A percentile compares a stretch with the other conserved stretches of the same genome.
phyloP scores from a whole-genome alignment of 352 stramenopile genomes.

The Halophytophthora polymorphica region DNA sequence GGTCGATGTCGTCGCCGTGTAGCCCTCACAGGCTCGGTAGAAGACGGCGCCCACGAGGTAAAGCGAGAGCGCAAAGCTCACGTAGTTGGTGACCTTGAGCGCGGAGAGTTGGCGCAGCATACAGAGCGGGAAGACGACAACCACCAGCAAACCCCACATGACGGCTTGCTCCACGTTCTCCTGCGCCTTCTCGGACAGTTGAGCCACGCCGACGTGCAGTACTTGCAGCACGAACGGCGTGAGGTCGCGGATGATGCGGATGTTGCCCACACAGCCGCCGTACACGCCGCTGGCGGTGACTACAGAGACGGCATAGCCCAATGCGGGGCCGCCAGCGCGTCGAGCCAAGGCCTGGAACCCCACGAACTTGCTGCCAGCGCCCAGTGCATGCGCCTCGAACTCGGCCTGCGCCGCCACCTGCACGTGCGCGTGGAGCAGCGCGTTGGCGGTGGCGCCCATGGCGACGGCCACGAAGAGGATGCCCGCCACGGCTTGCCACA shows the following conservation, averaged over 20 bases:
- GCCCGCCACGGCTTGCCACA: conserved; percentile 28
- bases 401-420: conserved; percentile 47
- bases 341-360: conserved; percentile 24
- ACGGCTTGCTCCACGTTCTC: conserved; percentile 26
- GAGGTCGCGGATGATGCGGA: conserved; percentile 64
- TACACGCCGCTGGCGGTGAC: conserved; percentile 58
- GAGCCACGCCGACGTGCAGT: conserved; percentile 10
- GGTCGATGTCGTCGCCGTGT: conserved; percentile 5
- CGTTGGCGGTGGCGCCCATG: conserved; percentile 50
- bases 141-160: conserved; percentile 34
- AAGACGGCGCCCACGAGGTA: conserved; percentile 53
- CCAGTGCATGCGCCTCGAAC: conserved; percentile 50
- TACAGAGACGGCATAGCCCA: conserved; percentile 52
- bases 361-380: conserved; percentile 38
- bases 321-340: conserved; percentile 18
- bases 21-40: conserved; percentile 32
- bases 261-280: conserved; percentile 57
- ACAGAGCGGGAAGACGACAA: conserved; percentile 54
- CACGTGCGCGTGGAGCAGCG: conserved; percentile 50
- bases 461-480: conserved; percentile 39
- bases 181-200: conserved; percentile 9
- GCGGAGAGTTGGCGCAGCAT: conserved; percentile 58
- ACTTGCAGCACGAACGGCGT: conserved; percentile 48
- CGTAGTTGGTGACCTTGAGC: conserved; percentile 60
- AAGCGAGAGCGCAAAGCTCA: conserved; percentile 57